These are phyloP conservation scores for Phyllosticta capitalensis DNA, from an alignment of 2,329 filamentous ascomycete species.

Conservation along the genomic window DNA sequence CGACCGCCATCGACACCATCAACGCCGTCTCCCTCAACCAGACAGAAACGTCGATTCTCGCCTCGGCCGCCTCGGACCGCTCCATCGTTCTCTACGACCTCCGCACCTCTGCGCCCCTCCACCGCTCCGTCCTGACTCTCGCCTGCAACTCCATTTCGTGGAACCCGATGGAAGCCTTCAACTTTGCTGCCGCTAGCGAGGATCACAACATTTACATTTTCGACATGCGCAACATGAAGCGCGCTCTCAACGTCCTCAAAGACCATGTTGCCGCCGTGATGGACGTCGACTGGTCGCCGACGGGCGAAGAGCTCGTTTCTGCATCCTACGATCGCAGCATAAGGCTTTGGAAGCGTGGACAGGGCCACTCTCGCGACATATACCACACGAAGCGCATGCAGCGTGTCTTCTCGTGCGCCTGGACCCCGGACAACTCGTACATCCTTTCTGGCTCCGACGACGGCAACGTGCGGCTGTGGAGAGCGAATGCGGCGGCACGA, in stretches of 20 bases:
- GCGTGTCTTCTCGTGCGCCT: constrained; percentile 75
- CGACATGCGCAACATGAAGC: constrained; percentile 83
- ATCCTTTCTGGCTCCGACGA: constrained; percentile 87
- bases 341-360: constrained; percentile 69
- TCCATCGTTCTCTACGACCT: constrained; percentile 87
- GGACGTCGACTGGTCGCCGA: constrained; percentile 92
- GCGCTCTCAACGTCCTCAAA: constrained; percentile 80
- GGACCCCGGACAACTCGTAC: constrained; percentile 84
- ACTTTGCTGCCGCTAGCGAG: constrained; percentile 86
- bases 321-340: constrained; percentile 85
- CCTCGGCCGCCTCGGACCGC: constrained; percentile 72
- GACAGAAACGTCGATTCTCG: constrained; percentile 78
- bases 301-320: constrained; percentile 84
- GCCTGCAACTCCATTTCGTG: constrained; percentile 76
- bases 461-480: constrained; percentile 84
- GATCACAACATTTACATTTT: constrained; percentile 92
- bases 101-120: constrained; percentile 71
- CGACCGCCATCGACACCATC: constrained; percentile 82
- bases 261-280: constrained; percentile 88
- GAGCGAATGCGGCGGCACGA: constrained; percentile 72
- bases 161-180: constrained; percentile 97
- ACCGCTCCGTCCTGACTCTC: constrained; percentile 72
- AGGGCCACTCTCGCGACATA: constrained; percentile 80
- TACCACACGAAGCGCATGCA: constrained; percentile 99
- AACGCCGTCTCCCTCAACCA: constrained; percentile 84